A percentile compares a stretch with the other conserved stretches of the same genome.
Evolutionary conservation across 2,329 filamentous ascomycete genomes (phyloP).

Genomic region (Ilyonectria mors-panacis): DNA sequence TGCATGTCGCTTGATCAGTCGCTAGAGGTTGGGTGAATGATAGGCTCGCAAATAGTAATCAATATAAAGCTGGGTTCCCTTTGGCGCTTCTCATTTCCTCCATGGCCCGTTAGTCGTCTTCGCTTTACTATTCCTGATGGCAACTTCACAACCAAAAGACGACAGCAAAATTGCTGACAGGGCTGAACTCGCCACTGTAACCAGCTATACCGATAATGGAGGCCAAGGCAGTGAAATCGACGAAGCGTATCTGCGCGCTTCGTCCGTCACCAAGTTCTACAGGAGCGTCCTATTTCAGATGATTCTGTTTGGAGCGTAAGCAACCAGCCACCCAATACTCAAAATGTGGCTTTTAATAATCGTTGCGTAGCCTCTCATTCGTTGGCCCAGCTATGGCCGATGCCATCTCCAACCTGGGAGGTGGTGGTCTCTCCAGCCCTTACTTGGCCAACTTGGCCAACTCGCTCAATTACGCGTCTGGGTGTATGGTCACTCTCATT

Average conservation of each 20-base stretch:
- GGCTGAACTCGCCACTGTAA: slow-evolving; percentile 8
- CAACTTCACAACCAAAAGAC: slow-evolving; percentile 14
- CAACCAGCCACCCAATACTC: not conserved
- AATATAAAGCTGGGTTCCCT: slow-evolving; percentile 21
- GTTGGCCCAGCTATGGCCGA: slow-evolving; percentile 30
- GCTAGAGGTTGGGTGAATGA: slow-evolving; percentile 10
- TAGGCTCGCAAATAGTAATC: slow-evolving; percentile 17
- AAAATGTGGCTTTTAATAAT: not conserved
- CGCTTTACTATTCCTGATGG: slow-evolving; percentile 1
- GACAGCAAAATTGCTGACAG: slow-evolving; percentile 13
- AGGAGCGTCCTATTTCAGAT: slow-evolving; percentile 28
- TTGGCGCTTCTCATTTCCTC: slow-evolving; percentile 1
- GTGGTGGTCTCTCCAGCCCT: slow-evolving; percentile 25
- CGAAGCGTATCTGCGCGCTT: slow-evolving; percentile 17
- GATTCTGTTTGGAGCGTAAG: slow-evolving; percentile 32
- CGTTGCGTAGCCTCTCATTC: slow-evolving; percentile 24
- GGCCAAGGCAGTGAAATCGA: slow-evolving; percentile 10
- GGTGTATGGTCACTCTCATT: slow-evolving; percentile 35
- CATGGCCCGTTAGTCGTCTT: not conserved
- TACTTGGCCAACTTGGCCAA: slow-evolving; percentile 33
- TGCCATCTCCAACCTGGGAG: slow-evolving; percentile 30
- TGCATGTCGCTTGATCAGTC: not conserved
- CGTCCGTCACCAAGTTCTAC: slow-evolving; percentile 17
- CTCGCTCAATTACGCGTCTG: slow-evolving; percentile 25
- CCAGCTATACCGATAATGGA: slow-evolving; percentile 15